Percentiles rank a stretch among this genome's conserved stretches.
Conservation (phyloP, 345 rosid genomes). For the Acer yangbiense region DNA sequence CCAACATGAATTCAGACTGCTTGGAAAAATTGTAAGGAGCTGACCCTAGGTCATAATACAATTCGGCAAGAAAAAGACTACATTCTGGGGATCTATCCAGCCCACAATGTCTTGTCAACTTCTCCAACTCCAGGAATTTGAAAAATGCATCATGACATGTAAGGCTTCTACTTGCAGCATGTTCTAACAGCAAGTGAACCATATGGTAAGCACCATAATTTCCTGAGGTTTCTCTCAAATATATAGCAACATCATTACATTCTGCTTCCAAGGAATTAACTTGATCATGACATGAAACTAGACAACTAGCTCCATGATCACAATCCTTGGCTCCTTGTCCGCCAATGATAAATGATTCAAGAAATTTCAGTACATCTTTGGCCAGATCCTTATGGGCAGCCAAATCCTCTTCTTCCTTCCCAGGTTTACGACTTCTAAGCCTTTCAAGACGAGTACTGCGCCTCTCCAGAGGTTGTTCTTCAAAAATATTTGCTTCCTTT, state of each 20-base stretch:
- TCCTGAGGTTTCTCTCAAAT: slow-evolving; percentile 66
- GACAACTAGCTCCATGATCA: slow-evolving; percentile 38
- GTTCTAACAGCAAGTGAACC: slow-evolving; percentile 86
- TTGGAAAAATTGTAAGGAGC: slow-evolving; percentile 51
- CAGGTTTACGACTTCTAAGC: slow-evolving; percentile 94
- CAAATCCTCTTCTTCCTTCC: slow-evolving; percentile 78
- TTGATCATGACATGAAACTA: slow-evolving; percentile 38
- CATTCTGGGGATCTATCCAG: slow-evolving; percentile 82
- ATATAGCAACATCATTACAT: slow-evolving; percentile 45
- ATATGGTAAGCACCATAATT: slow-evolving; percentile 90
- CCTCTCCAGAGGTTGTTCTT: slow-evolving; percentile 93
- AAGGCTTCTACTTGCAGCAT: slow-evolving; percentile 49
- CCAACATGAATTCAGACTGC: slow-evolving; percentile 56
- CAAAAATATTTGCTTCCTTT: slow-evolving; percentile 49
- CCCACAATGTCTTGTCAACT: slow-evolving; percentile 81
- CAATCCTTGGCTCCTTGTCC: slow-evolving; percentile 36
- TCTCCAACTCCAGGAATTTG: slow-evolving; percentile 83
- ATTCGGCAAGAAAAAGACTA: slow-evolving; percentile 89
- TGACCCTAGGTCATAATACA: slow-evolving; percentile 73
- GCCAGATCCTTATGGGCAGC: slow-evolving; percentile 60
- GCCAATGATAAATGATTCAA: slow-evolving; percentile 65
- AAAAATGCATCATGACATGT: slow-evolving; percentile 47
- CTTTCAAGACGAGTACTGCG: slow-evolving; percentile 96
- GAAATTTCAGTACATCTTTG: slow-evolving; percentile 62
- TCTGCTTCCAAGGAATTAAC: slow-evolving; percentile 48